Evolutionary conservation across 768 basidiomycete genomes (phyloP), one percentile per base, ranked within the genome.

Genomic region (Galerina sulciceps): DNA sequence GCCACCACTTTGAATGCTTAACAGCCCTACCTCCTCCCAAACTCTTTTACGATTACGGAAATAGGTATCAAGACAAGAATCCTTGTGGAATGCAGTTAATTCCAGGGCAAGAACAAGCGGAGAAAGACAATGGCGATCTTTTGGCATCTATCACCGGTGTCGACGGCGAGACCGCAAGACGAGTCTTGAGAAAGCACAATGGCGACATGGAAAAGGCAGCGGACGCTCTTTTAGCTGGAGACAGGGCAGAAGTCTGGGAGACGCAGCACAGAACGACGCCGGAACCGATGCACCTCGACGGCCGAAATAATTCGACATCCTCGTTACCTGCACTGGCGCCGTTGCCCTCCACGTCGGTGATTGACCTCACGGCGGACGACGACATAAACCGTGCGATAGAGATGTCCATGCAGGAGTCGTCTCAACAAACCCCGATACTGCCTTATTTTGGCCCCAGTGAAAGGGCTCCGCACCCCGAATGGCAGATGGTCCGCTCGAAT

Each of bases 401-500:
- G 49, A 79, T 85, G 43, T 86, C 84, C 17, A 64, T 88, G 68
- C 78, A 78, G 49, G 69, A 78, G 55, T 66, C 67, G 13, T 74
- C 76, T 35, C 64, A 31, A 8, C 26, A 76, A 44, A 69, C 69
- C 42, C 65, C 76, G 48, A 69, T 69, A 23, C 72, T 68, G 6
- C 71, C 80, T 1, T 74, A 77, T 41, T 86, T 90, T 70, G 79
- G 84, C 0, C 86, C 87, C 14, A 86, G 81, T 59, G 75, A 85
- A 38, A 79, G 89, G 41, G 80, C 86, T 3, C 79, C 89, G 1
- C 79, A 90, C 67, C 82, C 87, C 1, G 80, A 79, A 54, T 90
- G 89, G 89, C 86, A 87, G 48, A 70, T 90, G 68, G 88, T 90
- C 8, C 83, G 85, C 17, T 85, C 88, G 6, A 85, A 88, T 68